Evolutionary conservation across 768 basidiomycete genomes (phyloP), one percentile per base, ranked within the genome.

Genomic region (Phlegmacium glaucopus): DNA sequence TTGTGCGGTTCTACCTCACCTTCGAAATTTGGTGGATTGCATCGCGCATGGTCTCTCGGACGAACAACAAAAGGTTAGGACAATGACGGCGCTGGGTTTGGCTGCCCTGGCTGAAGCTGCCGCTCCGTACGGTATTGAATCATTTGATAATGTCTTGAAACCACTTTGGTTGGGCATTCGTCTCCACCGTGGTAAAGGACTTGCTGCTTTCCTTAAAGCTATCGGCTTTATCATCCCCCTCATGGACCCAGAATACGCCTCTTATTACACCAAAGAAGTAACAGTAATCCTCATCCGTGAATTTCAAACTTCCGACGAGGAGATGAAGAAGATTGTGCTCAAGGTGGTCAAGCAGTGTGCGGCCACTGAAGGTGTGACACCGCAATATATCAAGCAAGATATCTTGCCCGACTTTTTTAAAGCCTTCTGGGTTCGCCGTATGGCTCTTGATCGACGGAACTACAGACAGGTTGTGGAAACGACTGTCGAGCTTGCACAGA

Each of bases 271-370:
- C 40, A 95, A 95, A 69, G 95, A 97, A 73, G 93, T 95, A 46
- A 94, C 90, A 9, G 87, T 94, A 54, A 94, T 95, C 63, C 87
- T 95, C 47, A 95, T 95, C 53, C 92, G 96, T 61, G 95, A 97
- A 71, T 98, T 97, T 75, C 94, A 95, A 66, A 96, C 94, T 6
- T 95, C 95, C 8, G 96, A 99, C 64, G 96, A 99, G 67, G 96
- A 99, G 75, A 99, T 99, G 96, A 95, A 98, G 81, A 96, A 98
- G 78, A 98, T 98, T 55, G 96, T 99, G 5, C 71, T 99, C 42
- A 98, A 98, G 67, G 96, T 99, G 47, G 94, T 98, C 58, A 96
- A 98, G 69, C 96, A 98, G 66, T 98, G 96, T 61, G 92, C 96
- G 27, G 91, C 93, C 8, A 99, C 96, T 1, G 96, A 99, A 63